Evolutionary conservation across 257 asterid genomes (phyloP), one percentile per base, ranked within the genome.

Genomic region (Lithospermum erythrorhizon): DNA sequence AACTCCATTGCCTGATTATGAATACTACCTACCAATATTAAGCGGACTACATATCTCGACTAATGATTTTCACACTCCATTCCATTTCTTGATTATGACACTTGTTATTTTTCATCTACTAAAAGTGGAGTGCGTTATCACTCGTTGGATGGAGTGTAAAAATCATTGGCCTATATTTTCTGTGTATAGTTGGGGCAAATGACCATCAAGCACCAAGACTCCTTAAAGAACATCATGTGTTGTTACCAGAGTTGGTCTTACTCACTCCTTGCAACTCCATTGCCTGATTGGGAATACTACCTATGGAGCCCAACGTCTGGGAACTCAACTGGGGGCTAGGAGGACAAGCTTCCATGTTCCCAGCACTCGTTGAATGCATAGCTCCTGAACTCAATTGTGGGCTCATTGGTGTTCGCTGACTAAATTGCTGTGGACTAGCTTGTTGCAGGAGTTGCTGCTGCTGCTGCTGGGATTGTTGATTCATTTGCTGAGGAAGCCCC

Each of bases 291-390:
- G 82, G 61, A 55, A 87, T 87, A 65, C 95, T 87, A 68, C 89
- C 81, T 18, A 88, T 95, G 2, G 95, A 91, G 67, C 95, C 90
- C 80, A 87, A 37, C 20, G 98, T 90, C 80, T 87, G 98, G 14
- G 95, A 87, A 64, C 96, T 88, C 79, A 86, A 67, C 79, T 91
- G 98, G 30, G 98, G 98, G 73, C 98, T 91, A 20, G 95, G 82
- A 5, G 96, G 98, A 57, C 94, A 81, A 55, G 90, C 87, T 73
- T 91, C 98, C 23, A 83, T 80, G 63, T 88, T 87, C 64, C 77
- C 84, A 55, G 81, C 78, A 59, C 63, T 74, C 74, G 81, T 69
- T 13, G 85, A 68, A 65, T 88, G 95, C 51, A 88, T 81, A 63
- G 85, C 86, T 68, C 98, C 98, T 5, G 95, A 89, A 76, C 96